Evolutionary conservation across 176 grass and related monocot genomes (phyloP).

Genomic region (Musa schizocarpa): DNA sequence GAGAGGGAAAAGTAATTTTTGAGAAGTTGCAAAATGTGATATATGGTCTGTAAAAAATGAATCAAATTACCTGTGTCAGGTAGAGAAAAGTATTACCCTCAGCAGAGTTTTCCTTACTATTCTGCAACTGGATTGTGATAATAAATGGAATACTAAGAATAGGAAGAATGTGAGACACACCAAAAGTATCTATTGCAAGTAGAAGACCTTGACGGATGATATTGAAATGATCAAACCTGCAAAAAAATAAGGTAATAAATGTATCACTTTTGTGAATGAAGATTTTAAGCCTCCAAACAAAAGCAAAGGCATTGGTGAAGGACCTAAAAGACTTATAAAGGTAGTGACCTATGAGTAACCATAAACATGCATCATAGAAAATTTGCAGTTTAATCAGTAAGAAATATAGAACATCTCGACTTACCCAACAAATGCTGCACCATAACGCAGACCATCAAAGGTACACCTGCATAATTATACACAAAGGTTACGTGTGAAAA

Average conservation of each 20-base stretch:
- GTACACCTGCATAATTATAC: conserved; percentile 59
- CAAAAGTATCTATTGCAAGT: conserved; percentile 82
- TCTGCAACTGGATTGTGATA: conserved; percentile 30
- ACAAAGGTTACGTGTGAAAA: neutral
- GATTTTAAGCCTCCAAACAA: neutral
- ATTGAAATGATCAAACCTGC: conserved; percentile 92
- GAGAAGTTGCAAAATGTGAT: too few species aligned
- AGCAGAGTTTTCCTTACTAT: conserved; percentile 28
- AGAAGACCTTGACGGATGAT: conserved; percentile 81
- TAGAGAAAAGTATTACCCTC: conserved; percentile 29
- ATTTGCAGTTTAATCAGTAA: conserved; percentile 3
- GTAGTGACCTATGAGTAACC: neutral
- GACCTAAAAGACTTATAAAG: neutral
- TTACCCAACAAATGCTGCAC: conserved; percentile 94
- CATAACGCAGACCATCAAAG: conserved; percentile 91
- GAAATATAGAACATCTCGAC: conserved; percentile 17
- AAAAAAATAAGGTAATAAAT: conserved; percentile 21
- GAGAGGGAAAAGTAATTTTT: neutral
- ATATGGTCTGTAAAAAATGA: neutral
- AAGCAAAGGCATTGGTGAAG: neutral
- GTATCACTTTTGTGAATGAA: neutral
- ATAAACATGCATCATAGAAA: neutral
- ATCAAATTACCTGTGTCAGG: conserved; percentile 48
- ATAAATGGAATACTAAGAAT: conserved; percentile 85
- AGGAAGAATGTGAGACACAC: conserved; percentile 75